Base-by-base conservation (phyloP, 176 grass and related monocot species). In the Olyra latifolia region DNA sequence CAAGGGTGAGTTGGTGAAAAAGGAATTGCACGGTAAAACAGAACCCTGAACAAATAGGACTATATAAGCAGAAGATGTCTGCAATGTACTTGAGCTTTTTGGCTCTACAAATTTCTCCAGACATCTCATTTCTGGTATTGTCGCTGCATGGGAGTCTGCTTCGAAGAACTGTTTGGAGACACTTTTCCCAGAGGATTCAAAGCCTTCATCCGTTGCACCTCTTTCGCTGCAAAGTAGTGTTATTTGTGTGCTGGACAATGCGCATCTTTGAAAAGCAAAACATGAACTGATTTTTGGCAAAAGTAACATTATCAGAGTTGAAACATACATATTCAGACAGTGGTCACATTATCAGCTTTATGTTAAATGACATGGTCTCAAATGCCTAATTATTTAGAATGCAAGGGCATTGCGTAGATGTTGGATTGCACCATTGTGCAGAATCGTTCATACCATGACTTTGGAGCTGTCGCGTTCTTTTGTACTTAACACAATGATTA, bases 131-230 rank as follows among this genome's bases (percentile, higher is more conserved):
- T 44, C 55, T 47, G 54, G 72, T 8, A 40, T 49, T 69, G 49
- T 53, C 27, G 47, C 71, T 89, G 76, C 76, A 55, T 75, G 49
- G 87, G 69, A 25, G 63, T 32, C 27, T 75, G 71, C 40, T 71
- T 85, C 5, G 86, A 56, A 58, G 80, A 53, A 69, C 72, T 75
- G 49, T 88, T 97, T 0, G 74, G 86, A 54, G 84, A 85, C 80
- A 81, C 76, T 81, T 86, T 97, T 8, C 94, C 89, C 60, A 90
- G 67, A 75, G 94, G 79, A 82, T 94, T 89, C 85, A 97, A 84
- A 79, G 69, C 70, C 75, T 92, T 84, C 91, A 91, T 97, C 13
- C 91, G 83, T 72, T 89, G 87, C 17, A 94, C 63, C 67, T 94
- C 91, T 68, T 92, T 94, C 20, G 89, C 91, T 97, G 77, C 1